Base-by-base conservation (phyloP, 306 rosid genomes). In the Fagus sylvatica region DNA sequence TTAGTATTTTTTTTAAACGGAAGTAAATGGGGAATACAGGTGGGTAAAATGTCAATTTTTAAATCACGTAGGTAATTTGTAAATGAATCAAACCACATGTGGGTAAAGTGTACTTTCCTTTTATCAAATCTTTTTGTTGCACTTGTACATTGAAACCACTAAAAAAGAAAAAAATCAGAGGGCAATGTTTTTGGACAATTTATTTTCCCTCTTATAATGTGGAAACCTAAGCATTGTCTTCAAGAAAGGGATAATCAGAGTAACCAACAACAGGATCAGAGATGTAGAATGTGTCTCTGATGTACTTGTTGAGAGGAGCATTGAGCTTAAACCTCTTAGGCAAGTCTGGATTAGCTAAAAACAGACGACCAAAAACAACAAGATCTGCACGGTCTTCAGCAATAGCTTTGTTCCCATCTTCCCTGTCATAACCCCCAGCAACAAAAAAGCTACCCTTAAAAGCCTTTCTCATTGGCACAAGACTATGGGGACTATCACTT, bases 311-410 rank as follows among this genome's bases (percentile, higher is more conserved):
- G 30, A 83, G 54, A 19, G 78, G 73, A 2, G 87, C 87, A 40
- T 83, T 53, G 33, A 75, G 79, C 72, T 79, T 72, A 69, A 84
- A 80, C 73, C 87, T 76, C 71, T 73, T 74, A 1, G 85, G 82
- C 51, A 84, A 77, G 62, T 84, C 82, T 0, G 82, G 82, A 74
- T 84, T 84, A n/a, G 85, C 87, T 79, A 84, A 74, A 70, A 84
- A 80, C 39, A 17, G 22, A 19, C 81, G 81, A 7, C 84, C 87
- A 53, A 62, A 83, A 22, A 74, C 81, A 5, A 83, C 30, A 5
- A 83, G 81, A 79, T 83, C 76, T 0, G 79, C 76, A 32, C 48
- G 73, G 1, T 69, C 39, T 33, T 77, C 77, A 36, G 39, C 80
- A 6, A 76, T 28, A 3, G 75, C 85, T 0, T 74, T 77, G 82